These are phyloP conservation scores for Periglandula ipomoeae DNA, from an alignment of 2,329 filamentous ascomycete species.

Conservation along the genomic window DNA sequence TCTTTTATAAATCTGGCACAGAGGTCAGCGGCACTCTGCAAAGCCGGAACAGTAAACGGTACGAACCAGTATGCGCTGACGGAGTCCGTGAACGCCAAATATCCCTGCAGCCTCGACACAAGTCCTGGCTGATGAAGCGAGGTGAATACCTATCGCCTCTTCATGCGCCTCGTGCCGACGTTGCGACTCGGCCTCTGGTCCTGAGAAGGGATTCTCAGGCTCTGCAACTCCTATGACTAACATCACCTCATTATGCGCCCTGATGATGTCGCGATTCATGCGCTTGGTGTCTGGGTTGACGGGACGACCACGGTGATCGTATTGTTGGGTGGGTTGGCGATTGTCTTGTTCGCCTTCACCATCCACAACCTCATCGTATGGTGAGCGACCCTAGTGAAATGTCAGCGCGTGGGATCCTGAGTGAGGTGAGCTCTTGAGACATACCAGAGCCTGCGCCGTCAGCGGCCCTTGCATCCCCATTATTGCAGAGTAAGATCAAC, in stretches of 20 bases:
- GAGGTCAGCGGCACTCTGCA: conserved; percentile 7
- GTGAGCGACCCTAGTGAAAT: conserved; percentile 42
- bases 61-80: conserved; percentile 44
- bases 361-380: conserved; percentile 47
- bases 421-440: conserved; percentile 10
- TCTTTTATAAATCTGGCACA: conserved; percentile 39
- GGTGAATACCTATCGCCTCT: conserved; percentile 32
- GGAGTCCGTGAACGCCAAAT: conserved; percentile 44
- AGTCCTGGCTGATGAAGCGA: conserved; percentile 23
- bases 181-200: conserved; percentile 31
- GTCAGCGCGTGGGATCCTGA: conserved; percentile 2
- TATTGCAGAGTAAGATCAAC: not conserved
- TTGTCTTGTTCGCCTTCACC: conserved; percentile 36
- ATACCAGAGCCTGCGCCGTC: conserved; percentile 47
- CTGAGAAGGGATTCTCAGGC: conserved; percentile 36
- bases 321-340: conserved; percentile 36
- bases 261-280: conserved; percentile 47
- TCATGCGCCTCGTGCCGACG: conserved; percentile 38
- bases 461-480: conserved; percentile 49
- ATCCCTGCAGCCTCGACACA: conserved; percentile 33
- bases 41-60: not conserved
- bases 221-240: conserved; percentile 53
- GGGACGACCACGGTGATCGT: conserved; percentile 47
- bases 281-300: conserved; percentile 44
- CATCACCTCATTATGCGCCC: conserved; percentile 56